phyloP scores from a whole-genome alignment of 139 green algal species.

The Axilococcus clingmanii region DNA sequence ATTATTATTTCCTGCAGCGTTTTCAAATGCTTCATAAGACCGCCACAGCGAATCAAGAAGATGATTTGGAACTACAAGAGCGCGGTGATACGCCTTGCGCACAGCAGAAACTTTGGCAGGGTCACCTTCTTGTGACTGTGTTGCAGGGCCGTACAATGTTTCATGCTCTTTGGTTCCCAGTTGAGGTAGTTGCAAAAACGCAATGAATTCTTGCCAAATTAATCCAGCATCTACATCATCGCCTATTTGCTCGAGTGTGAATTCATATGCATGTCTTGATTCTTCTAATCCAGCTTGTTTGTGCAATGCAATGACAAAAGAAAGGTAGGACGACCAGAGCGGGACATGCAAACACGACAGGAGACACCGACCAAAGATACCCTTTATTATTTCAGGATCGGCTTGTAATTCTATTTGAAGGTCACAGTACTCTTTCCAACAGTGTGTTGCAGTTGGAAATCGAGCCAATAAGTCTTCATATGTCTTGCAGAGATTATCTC shows the following conservation, averaged over 20 bases:
- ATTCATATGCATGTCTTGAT: conserved; percentile 68
- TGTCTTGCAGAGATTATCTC: conserved; percentile 18
- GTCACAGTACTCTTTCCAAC: conserved; percentile 56
- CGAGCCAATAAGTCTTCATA: conserved; percentile 54
- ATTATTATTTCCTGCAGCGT: conserved; percentile 24
- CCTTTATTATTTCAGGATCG: conserved; percentile 36
- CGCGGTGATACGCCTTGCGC: conserved; percentile 59
- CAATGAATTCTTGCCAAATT: conserved; percentile 81
- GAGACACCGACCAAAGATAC: conserved; percentile 74
- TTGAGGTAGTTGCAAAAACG: conserved; percentile 53
- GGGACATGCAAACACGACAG: conserved; percentile 59
- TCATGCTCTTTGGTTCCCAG: conserved; percentile 45
- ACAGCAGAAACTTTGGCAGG: conserved; percentile 45
- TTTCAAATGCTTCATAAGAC: conserved; percentile 83
- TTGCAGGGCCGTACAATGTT: conserved; percentile 40
- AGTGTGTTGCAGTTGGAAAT: conserved; percentile 55
- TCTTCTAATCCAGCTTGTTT: conserved; percentile 34
- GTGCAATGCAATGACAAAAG: conserved; percentile 66
- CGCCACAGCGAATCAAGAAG: conserved; percentile 75
- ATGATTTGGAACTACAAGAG: conserved; percentile 60
- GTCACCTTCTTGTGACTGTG: conserved; percentile 46
- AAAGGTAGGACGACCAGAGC: conserved; percentile 72
- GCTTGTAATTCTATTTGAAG: conserved; percentile 33
- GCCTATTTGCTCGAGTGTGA: conserved; percentile 72
- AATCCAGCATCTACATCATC: conserved; percentile 47